Evolutionary conservation across 305 asterid genomes (phyloP).

Genomic region (Fraxinus platypoda): DNA sequence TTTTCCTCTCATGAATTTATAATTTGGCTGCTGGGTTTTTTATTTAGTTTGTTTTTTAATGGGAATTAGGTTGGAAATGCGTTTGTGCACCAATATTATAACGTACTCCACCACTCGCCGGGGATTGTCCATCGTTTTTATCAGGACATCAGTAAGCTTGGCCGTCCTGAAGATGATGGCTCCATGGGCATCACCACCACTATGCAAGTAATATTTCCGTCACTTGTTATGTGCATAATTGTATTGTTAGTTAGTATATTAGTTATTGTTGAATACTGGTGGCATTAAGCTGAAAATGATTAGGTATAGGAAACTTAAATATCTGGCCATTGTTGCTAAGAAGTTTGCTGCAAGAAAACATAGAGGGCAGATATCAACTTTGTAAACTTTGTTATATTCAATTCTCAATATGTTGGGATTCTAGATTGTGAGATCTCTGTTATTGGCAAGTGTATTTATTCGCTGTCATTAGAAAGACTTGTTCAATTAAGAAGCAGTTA

Average conservation of each 20-base stretch:
- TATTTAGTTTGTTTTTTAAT: not conserved
- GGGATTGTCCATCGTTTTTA: conserved; percentile 70
- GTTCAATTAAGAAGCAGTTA: not conserved
- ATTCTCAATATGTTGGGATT: not conserved
- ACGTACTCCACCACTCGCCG: conserved; percentile 72
- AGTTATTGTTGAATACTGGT: not conserved
- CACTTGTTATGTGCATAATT: not conserved
- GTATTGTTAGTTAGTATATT: not conserved
- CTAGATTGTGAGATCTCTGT: not conserved
- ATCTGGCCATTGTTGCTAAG: conserved; percentile 5
- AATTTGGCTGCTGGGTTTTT: not conserved
- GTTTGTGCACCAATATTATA: conserved; percentile 83
- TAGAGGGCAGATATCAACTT: not conserved
- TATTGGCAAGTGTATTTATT: not conserved
- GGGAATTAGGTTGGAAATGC: conserved; percentile 74
- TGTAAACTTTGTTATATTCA: not conserved
- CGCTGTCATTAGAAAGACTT: not conserved
- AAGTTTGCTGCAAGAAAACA: not conserved
- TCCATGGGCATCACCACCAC: conserved; percentile 71
- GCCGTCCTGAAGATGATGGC: conserved; percentile 83
- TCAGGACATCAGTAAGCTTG: conserved; percentile 78
- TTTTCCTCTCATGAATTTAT: not conserved
- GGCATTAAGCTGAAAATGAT: conserved; percentile 4
- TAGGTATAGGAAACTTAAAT: not conserved
- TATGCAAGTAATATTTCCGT: conserved; percentile 60